Evolutionary conservation across 306 rosid species (phyloP).

Genomic region (Potentilla sterilis): DNA sequence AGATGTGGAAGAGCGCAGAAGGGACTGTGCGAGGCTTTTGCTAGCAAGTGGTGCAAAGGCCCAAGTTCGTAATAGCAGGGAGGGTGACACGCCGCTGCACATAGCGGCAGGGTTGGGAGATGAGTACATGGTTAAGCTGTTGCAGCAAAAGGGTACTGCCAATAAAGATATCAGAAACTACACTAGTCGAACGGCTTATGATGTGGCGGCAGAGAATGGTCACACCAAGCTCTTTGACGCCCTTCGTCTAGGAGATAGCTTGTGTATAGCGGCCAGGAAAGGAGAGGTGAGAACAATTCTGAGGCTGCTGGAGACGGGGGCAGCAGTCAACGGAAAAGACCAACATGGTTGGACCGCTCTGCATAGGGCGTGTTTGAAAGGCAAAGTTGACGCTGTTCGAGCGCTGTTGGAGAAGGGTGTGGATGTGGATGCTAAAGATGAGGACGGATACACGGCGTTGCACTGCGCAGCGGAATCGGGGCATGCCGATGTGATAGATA

Average conservation of each 20-base stretch:
- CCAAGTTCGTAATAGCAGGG: conserved; percentile 36
- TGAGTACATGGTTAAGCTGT: conserved; percentile 63
- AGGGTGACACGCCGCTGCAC: conserved; percentile 68
- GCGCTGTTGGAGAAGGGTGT: conserved; percentile 57
- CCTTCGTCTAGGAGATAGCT: conserved; percentile 58
- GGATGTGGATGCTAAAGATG: conserved; percentile 63
- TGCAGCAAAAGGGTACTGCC: conserved; percentile 58
- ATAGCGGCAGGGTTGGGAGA: conserved; percentile 64
- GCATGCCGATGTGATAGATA: conserved; percentile 53
- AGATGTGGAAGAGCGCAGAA: conserved; percentile 49
- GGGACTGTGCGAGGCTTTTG: conserved; percentile 59
- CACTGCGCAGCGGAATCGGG: conserved; percentile 76
- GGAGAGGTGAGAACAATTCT: conserved; percentile 63
- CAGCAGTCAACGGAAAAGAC: conserved; percentile 60
- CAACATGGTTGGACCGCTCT: conserved; percentile 82
- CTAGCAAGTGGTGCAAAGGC: conserved; percentile 56
- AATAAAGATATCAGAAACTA: conserved; percentile 57
- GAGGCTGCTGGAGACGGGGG: conserved; percentile 54
- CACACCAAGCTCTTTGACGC: conserved; percentile 52
- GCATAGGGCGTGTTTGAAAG: conserved; percentile 76
- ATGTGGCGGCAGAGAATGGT: conserved; percentile 63
- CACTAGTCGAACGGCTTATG: conserved; percentile 52
- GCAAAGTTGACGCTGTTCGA: conserved; percentile 43
- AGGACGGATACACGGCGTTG: conserved; percentile 78
- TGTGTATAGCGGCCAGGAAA: conserved; percentile 59